A percentile compares a stretch with the other conserved stretches of the same genome.
Evolutionary conservation across 805 yeast genomes (phyloP).

Genomic region (Hanseniaspora pseudoguilliermondii): DNA sequence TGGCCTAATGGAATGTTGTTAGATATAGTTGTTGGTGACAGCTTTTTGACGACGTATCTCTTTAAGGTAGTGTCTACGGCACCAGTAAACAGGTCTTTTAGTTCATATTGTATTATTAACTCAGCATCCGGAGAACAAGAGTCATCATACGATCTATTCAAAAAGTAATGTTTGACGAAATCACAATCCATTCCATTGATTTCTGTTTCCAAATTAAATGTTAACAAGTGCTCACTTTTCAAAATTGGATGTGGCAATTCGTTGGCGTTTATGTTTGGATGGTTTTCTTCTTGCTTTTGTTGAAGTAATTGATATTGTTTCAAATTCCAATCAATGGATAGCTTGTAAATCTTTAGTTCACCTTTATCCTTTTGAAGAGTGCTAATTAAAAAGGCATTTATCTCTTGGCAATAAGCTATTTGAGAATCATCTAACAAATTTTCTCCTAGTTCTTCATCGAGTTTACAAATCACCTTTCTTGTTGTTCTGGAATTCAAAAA

Average conservation of each 20-base stretch:
- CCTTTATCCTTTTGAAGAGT: slow-evolving; percentile 21
- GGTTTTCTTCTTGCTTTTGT: slow-evolving; percentile 10
- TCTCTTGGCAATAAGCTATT: slow-evolving; percentile 26
- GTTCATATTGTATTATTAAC: slow-evolving; percentile 20
- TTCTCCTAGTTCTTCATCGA: slow-evolving; percentile 21
- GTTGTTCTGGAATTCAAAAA: slow-evolving; percentile 29
- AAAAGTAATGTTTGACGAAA: slow-evolving; percentile 19
- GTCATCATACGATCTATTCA: slow-evolving; percentile 22
- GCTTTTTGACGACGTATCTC: slow-evolving; percentile 19
- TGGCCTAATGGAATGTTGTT: slow-evolving; percentile 12
- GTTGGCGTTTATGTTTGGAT: slow-evolving; percentile 18
- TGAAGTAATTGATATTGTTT: slow-evolving; percentile 10
- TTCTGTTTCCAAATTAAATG: slow-evolving; percentile 18
- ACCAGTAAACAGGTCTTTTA: slow-evolving; percentile 16
- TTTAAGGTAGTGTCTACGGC: slow-evolving; percentile 20
- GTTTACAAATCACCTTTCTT: slow-evolving; percentile 25
- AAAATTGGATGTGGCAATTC: slow-evolving; percentile 25
- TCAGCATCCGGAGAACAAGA: slow-evolving; percentile 22
- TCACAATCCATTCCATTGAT: slow-evolving; percentile 20
- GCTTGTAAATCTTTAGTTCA: slow-evolving; percentile 23
- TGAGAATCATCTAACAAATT: slow-evolving; percentile 24
- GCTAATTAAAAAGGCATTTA: slow-evolving; percentile 23
- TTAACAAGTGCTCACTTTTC: slow-evolving; percentile 20
- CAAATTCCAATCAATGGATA: slow-evolving; percentile 26
- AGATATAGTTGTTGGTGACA: slow-evolving; percentile 19